Evolutionary conservation across 345 rosid genomes (phyloP), one percentile per base, ranked within the genome.

Genomic region (Cardamine resedifolia): DNA sequence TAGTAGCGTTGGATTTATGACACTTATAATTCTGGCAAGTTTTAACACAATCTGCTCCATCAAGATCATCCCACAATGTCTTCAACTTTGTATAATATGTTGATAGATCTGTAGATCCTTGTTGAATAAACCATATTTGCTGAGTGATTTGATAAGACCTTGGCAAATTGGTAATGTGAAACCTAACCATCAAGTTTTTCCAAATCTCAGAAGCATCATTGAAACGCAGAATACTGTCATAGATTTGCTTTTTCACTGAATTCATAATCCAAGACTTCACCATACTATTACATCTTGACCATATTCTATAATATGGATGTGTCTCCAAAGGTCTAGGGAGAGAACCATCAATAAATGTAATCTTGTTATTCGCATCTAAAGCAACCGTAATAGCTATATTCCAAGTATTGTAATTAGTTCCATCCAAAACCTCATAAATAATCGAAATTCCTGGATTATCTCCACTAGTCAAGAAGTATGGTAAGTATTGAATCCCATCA

Each of bases 121-220:
- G 28, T 3, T 49, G 55, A 2, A 20, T 15, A 10, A 7, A 20
- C 27, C 27, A 49, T 3, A 49, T 49, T 21, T 49, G 15, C 1
- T 49, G 27, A 2, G 7, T 49, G 0, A 49, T 4, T 0, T 49
- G 55, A 49, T 49, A 49, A 0, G 27, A 49, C 2, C 28, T 20
- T 21, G 28, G 55, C 0, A 21, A 4, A 1, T 49, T 20, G 0
- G 28, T 49, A 6, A 49, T 49, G 1, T 20, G 55, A 4, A 8
- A 49, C 0, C 28, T 0, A 0, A 0, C 27, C 15, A 21, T 10
- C 0, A 49, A 0, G 5, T 49, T n/a, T 2, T 1, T 0, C 55
- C 28, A 49, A 10, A 48, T 48, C 0, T 10, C 7, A 3, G 26
- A 20, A 1, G 53, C 55, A 21, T 49, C 28, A 1, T 10, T 49